These are phyloP conservation scores for Eutypa lata DNA, from an alignment of 2,329 filamentous ascomycete genomes.

Conservation along the genomic window DNA sequence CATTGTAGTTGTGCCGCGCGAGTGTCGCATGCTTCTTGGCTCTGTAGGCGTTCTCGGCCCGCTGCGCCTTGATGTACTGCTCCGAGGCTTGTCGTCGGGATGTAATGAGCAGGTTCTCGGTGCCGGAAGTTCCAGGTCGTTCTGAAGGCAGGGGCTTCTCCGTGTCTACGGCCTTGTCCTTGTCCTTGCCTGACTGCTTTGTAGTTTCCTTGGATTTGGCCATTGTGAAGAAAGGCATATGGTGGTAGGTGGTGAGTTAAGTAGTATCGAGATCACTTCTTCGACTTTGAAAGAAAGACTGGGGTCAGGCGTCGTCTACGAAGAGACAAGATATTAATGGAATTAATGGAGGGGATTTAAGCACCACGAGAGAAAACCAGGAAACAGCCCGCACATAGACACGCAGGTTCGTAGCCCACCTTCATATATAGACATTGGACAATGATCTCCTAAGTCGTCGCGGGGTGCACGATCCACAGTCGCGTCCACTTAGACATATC, in stretches of 20 bases:
- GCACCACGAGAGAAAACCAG: neutral
- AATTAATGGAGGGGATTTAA: neutral
- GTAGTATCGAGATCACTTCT: neutral
- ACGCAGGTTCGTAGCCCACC: neutral
- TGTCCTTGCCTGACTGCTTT: neutral
- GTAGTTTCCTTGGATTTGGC: slow-evolving; percentile 7
- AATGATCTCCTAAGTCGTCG: neutral
- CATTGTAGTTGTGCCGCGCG: slow-evolving; percentile 34
- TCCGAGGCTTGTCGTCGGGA: slow-evolving; percentile 36
- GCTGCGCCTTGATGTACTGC: slow-evolving; percentile 34
- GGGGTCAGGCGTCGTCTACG: neutral
- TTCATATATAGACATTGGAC: neutral
- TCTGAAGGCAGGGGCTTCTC: slow-evolving; percentile 8
- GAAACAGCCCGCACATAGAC: neutral
- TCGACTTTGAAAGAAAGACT: slow-evolving; percentile 2
- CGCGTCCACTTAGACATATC: neutral
- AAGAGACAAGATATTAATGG: neutral
- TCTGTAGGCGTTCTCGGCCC: slow-evolving; percentile 39
- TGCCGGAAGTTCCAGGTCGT: slow-evolving; percentile 41
- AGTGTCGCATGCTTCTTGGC: slow-evolving; percentile 37
- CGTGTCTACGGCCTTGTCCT: neutral
- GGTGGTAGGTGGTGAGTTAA: neutral
- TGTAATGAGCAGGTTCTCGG: slow-evolving; percentile 38
- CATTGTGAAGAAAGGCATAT: slow-evolving; percentile 10
- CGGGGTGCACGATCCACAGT: neutral